Base-by-base conservation (phyloP, 2,329 filamentous ascomycete species). In the Penicillium italicum region DNA sequence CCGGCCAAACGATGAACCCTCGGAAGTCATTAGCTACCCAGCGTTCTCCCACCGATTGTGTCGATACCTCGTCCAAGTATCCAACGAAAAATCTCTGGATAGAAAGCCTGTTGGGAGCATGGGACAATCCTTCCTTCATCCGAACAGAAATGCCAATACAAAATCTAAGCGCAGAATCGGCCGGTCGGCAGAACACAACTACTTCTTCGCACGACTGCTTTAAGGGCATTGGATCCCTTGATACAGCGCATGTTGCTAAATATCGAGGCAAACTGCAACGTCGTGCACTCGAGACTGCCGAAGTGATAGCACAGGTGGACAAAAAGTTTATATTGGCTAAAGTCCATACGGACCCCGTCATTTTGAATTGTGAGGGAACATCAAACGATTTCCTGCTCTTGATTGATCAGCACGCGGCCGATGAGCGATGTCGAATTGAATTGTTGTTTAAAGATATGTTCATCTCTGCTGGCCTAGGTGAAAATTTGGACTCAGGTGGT, bases 321-420 rank as follows among this genome's bases (percentile, higher is more conserved):
- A 80, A 78, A 14, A 99, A 99, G 70, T 99, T 96, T 68, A 88
- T 99, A 16, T 75, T 99, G 0, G 78, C 85, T 22, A 87, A 83
- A 59, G 74, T 90, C 47, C 69, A 72, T 0, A 49, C 67, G 4
- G 56, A 48, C 6, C 5, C 52, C 16, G n/a, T 42, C 16, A 30
- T 45, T 24, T 12, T 14, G 22, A 14, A 7, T 14, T 8, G 11
- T 34, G 18, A 11, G 42, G n/a, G 58, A 41, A 34, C 41, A 8
- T 50, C 42, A 26, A 56, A 37, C 16, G 38, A 57, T 2, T 63
- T 85, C 1, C 75, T 97, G 5, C 80, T 96, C 0, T 78, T 97
- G 37, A 81, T 97, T 6, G 94, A 99, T 67, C 94, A 99, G 67
- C 94, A 99, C 69, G 94, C 94, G 0, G 94, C 92, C 3, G 93